Conservation (phyloP, 2,329 filamentous ascomycete genomes). For the Ramichloridium luteum region DNA sequence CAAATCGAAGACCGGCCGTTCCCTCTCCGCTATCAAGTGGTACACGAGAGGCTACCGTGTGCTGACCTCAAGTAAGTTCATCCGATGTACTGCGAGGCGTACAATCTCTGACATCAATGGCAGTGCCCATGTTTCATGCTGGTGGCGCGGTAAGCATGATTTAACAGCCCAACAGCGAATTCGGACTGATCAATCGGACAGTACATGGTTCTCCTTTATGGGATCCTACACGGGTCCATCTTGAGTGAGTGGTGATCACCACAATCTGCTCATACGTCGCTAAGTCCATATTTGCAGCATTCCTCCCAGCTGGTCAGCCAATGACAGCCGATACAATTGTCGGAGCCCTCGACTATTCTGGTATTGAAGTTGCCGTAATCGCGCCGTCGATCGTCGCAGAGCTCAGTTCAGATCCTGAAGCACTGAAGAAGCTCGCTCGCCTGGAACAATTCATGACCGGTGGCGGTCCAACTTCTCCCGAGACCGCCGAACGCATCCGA, state of each 20-base stretch:
- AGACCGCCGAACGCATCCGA: neutral
- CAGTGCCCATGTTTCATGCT: neutral
- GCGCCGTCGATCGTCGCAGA: constrained; percentile 13
- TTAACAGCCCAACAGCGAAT: too few relatives aligned
- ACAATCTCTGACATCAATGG: too few relatives aligned
- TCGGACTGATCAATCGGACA: too few relatives aligned
- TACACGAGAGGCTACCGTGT: neutral
- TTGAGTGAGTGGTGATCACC: too few relatives aligned
- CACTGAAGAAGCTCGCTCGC: constrained; percentile 8
- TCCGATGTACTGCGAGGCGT: too few relatives aligned
- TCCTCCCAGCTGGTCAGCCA: neutral
- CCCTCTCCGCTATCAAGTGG: too few relatives aligned
- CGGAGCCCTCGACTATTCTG: neutral
- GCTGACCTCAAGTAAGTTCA: neutral
- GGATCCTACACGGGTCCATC: too few relatives aligned
- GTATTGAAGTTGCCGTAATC: constrained; percentile 1
- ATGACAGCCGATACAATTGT: neutral
- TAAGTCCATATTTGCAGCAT: too few relatives aligned
- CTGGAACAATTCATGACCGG: constrained; percentile 10
- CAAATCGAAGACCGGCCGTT: too few relatives aligned
- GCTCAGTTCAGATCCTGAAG: constrained; percentile 8
- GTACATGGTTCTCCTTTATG: neutral
- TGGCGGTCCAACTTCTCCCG: constrained; percentile 8
- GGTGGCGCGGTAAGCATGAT: too few relatives aligned
- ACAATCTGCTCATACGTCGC: too few relatives aligned